Evolutionary conservation across 441 rosid genomes (phyloP).

Genomic region (Corymbia citriodora): DNA sequence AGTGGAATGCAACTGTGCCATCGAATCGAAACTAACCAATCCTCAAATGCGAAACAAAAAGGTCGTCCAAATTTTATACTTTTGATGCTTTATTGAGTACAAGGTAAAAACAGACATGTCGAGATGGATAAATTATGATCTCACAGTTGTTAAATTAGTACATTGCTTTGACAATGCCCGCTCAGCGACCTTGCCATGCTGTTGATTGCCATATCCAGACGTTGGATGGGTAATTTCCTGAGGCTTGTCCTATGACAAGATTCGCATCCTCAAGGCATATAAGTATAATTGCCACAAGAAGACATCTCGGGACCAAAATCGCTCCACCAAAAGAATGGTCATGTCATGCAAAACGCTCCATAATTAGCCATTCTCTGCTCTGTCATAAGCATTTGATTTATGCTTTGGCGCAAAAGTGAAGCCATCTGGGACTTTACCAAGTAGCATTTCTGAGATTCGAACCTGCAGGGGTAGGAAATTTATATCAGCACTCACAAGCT

Average conservation of each 20-base stretch:
- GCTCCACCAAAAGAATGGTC: not conserved
- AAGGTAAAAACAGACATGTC: not conserved
- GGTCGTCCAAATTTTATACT: not conserved
- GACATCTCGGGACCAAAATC: not conserved
- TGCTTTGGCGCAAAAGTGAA: constrained; percentile 92
- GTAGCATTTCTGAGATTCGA: constrained; percentile 83
- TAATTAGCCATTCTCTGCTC: constrained; percentile 80
- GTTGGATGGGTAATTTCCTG: not conserved
- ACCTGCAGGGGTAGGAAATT: constrained; percentile 28
- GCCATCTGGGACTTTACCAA: constrained; percentile 86
- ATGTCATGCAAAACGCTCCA: not conserved
- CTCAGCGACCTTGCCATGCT: not conserved
- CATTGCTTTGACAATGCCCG: not conserved
- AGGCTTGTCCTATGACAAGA: not conserved
- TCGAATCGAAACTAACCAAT: not conserved
- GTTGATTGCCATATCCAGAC: not conserved
- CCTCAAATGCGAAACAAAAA: not conserved
- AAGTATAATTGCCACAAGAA: not conserved
- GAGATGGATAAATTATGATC: not conserved
- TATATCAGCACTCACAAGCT: not conserved
- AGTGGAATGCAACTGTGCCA: not conserved
- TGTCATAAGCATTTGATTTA: constrained; percentile 87
- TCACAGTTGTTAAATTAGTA: not conserved
- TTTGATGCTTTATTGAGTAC: not conserved
- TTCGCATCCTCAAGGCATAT: not conserved